Conservation (phyloP, 1,284 basidiomycete species). For the Apiotrichum sp. region DNA sequence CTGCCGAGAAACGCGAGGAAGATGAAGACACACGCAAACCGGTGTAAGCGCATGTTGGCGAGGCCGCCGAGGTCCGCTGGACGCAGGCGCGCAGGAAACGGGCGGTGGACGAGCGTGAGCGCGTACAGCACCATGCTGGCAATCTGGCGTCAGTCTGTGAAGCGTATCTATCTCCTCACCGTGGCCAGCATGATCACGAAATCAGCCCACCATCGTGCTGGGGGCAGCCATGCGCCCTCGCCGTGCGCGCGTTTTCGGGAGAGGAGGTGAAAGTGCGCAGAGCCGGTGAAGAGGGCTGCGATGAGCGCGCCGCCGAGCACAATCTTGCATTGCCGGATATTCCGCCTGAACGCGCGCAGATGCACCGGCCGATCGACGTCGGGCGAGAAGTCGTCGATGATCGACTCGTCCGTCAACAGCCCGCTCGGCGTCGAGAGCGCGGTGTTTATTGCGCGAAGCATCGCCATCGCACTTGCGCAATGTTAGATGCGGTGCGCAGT, state of each 20-base stretch:
- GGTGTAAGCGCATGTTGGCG: constrained; percentile 14
- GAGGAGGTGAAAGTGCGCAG: not conserved
- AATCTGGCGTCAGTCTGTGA: not conserved
- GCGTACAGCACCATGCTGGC: constrained; percentile 3
- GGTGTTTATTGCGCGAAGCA: not conserved
- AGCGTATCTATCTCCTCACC: not conserved
- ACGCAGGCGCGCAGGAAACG: constrained; percentile 19
- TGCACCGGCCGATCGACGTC: not conserved
- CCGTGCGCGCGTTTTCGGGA: not conserved
- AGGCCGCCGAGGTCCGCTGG: constrained; percentile 12
- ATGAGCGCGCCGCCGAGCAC: not conserved
- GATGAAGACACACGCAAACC: constrained; percentile 2
- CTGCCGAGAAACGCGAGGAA: constrained; percentile 5
- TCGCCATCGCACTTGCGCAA: not conserved
- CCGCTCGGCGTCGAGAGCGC: not conserved
- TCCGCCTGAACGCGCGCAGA: not conserved
- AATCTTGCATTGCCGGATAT: constrained; percentile 3
- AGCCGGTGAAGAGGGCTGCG: not conserved
- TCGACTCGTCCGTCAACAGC: not conserved
- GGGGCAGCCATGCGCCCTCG: not conserved
- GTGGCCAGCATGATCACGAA: not conserved
- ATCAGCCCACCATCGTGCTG: not conserved
- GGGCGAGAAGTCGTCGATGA: not conserved
- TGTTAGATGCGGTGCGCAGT: too few relatives aligned
- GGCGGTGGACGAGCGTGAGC: constrained; percentile 25